A percentile compares a stretch with the other conserved stretches of the same genome.
These are phyloP conservation scores for Sparassis latifolia DNA, from an alignment of 1,284 basidiomycete genomes.

Conservation along the genomic window DNA sequence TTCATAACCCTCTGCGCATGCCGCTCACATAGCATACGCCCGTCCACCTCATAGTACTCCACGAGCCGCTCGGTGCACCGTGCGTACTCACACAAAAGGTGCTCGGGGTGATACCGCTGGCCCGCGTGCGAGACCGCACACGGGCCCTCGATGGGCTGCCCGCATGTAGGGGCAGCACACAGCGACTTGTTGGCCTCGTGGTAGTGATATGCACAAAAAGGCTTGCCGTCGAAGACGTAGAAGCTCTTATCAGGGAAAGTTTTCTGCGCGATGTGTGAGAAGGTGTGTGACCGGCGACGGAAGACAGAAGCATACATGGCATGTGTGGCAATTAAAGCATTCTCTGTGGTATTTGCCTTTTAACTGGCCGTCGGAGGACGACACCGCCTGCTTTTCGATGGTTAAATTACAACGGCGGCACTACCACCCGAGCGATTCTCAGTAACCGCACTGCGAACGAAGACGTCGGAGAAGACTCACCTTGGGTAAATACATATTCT, in stretches of 20 bases:
- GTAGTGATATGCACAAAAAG: constrained; percentile 85
- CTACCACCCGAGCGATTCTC: constrained; percentile 29
- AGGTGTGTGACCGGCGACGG: background rate
- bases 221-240: constrained; percentile 83
- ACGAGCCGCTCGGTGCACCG: constrained; percentile 52
- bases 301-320: constrained; percentile 47
- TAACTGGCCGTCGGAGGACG: constrained; percentile 82
- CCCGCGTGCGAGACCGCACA: constrained; percentile 79
- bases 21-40: constrained; percentile 74
- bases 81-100: constrained; percentile 65
- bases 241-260: constrained; percentile 86
- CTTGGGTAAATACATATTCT: constrained; percentile 89
- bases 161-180: constrained; percentile 72
- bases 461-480: constrained; percentile 31
- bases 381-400: constrained; percentile 89
- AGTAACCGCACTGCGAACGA: background rate
- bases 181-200: constrained; percentile 85
- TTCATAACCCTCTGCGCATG: constrained; percentile 46
- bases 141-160: constrained; percentile 84
- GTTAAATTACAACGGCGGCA: constrained; percentile 78
- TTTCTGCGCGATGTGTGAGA: constrained; percentile 39
- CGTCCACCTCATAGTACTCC: constrained; percentile 85
- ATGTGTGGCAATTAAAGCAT: constrained; percentile 82
- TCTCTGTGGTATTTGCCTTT: constrained; percentile 89
- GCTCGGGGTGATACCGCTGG: constrained; percentile 79